Conservation (phyloP, 306 rosid species). For the Mimosa bimucronata region DNA sequence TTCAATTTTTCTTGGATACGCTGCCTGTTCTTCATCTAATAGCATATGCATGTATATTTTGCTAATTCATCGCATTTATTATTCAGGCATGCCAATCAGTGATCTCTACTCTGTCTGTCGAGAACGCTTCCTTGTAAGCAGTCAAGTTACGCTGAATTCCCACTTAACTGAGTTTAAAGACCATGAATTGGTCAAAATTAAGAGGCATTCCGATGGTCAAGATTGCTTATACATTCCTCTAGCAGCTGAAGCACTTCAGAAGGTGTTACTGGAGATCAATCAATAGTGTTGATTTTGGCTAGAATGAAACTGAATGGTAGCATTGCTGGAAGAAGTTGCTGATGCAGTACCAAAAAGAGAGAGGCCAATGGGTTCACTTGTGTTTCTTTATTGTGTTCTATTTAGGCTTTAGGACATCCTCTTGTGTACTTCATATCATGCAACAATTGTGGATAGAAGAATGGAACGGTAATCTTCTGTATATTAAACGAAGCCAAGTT, state of each 20-base stretch:
- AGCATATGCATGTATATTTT: slow-evolving; percentile 3
- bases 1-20: slow-evolving; percentile 25
- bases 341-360: not conserved
- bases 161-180: slow-evolving; percentile 93
- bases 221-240: slow-evolving; percentile 75
- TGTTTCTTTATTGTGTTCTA: not conserved
- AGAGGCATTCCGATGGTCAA: slow-evolving; percentile 87
- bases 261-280: slow-evolving; percentile 60
- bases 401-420: not conserved
- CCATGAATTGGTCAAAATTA: slow-evolving; percentile 86
- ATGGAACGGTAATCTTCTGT: not conserved
- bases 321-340: slow-evolving; percentile 2
- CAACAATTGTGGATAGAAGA: not conserved
- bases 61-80: not conserved
- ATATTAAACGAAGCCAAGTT: not conserved
- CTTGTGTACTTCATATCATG: not conserved
- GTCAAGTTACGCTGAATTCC: slow-evolving; percentile 80
- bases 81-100: slow-evolving; percentile 77
- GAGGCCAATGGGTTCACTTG: not conserved
- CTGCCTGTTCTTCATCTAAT: slow-evolving; percentile 17
- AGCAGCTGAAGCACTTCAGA: slow-evolving; percentile 76
- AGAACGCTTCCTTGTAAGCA: slow-evolving; percentile 83
- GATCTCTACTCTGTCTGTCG: slow-evolving; percentile 72
- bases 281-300: slow-evolving; percentile 23
- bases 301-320: not conserved